Evolutionary conservation across 78 protist species (phyloP).

Genomic region (Guillardia theta): DNA sequence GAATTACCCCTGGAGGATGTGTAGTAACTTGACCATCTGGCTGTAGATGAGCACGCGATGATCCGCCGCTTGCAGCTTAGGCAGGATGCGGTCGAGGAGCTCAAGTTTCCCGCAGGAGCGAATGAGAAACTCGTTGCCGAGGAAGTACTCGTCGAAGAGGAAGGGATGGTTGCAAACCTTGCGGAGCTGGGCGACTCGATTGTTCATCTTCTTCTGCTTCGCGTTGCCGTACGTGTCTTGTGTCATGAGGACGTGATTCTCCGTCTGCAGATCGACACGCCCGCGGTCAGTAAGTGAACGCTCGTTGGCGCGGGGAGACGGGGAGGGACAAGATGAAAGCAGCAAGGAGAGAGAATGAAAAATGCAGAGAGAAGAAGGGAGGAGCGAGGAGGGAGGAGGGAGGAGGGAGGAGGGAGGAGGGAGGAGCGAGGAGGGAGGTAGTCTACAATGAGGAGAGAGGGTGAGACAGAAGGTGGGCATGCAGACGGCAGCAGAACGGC

Average conservation of each 20-base stretch:
- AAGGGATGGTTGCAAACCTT: conserved; percentile 66
- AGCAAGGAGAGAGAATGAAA: too few species aligned
- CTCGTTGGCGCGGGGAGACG: too few species aligned
- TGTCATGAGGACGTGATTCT: background rate
- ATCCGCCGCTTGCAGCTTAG: conserved; percentile 44
- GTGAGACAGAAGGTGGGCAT: background rate
- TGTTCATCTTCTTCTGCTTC: background rate
- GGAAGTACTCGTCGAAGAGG: background rate
- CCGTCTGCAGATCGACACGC: background rate
- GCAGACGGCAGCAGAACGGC: background rate
- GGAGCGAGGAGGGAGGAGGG: too few species aligned
- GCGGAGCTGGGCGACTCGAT: conserved; percentile 76
- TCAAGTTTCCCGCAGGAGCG: conserved; percentile 49
- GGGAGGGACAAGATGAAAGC: too few species aligned
- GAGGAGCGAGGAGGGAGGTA: background rate
- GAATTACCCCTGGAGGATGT: background rate
- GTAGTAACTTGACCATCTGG: conserved; percentile 48
- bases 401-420: too few species aligned
- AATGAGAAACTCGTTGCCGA: background rate
- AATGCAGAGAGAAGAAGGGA: too few species aligned
- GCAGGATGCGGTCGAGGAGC: conserved; percentile 54
- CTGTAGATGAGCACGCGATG: conserved; percentile 53
- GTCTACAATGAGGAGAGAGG: background rate
- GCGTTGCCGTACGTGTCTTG: background rate
- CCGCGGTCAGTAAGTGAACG: too few species aligned